Conservation (phyloP, 495 filamentous ascomycete species). For the Penicillium simplicissimum region DNA sequence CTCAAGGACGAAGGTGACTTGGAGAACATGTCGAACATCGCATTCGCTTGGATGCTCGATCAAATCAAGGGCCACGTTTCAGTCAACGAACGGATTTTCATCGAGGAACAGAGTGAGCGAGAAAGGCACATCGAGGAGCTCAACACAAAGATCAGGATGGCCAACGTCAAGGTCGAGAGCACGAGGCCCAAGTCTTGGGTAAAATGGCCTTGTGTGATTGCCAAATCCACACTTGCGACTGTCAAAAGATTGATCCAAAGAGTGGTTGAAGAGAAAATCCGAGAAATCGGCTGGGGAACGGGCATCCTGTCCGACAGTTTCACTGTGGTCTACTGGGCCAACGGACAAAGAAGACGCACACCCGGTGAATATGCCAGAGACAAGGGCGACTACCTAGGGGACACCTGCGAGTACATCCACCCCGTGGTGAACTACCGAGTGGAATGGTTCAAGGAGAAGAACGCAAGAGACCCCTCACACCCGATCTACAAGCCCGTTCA, state of each 20-base stretch:
- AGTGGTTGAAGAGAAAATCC: not conserved
- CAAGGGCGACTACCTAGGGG: constrained; percentile 7
- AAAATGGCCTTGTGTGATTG: constrained; percentile 7
- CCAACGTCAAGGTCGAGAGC: not conserved
- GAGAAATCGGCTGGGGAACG: constrained; percentile 23
- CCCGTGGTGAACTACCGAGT: constrained; percentile 22
- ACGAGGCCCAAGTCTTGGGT: constrained; percentile 4
- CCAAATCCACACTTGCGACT: not conserved
- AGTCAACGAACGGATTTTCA: constrained; percentile 18
- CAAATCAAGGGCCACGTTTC: constrained; percentile 21
- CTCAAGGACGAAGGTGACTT: constrained; percentile 20
- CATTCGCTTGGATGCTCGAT: constrained; percentile 28
- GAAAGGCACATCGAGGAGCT: constrained; percentile 7
- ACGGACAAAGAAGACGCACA: constrained; percentile 19
- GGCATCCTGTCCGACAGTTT: constrained; percentile 21
- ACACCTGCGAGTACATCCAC: constrained; percentile 23
- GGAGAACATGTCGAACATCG: constrained; percentile 29
- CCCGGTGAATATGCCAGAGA: constrained; percentile 18
- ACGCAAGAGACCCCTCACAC: constrained; percentile 3
- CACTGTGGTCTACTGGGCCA: constrained; percentile 24
- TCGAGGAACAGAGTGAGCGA: constrained; percentile 13
- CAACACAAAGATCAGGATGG: not conserved
- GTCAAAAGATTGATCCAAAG: not conserved
- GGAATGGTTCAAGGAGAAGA: constrained; percentile 9
- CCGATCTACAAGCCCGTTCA: constrained; percentile 17